phyloP scores from a whole-genome alignment of 2,329 filamentous ascomycete genomes.

The Aspergillus sp. region DNA sequence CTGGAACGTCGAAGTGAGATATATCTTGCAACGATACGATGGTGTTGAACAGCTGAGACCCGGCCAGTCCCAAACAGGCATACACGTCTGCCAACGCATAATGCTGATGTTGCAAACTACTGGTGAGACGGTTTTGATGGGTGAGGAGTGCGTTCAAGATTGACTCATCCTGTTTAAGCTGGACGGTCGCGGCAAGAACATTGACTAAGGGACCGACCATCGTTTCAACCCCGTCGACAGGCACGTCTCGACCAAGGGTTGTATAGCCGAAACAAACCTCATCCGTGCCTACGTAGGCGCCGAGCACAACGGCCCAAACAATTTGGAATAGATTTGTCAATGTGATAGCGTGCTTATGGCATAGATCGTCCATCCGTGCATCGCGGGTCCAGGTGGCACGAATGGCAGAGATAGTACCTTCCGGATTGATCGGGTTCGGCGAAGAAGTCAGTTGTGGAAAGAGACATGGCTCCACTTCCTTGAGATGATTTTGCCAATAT shows the following conservation, averaged over 20 bases:
- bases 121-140: not conserved
- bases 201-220: not conserved
- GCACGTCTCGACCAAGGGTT: slow-evolving; percentile 41
- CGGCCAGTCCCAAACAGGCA: not conserved
- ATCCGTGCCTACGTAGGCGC: slow-evolving; percentile 37
- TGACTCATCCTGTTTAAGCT: not conserved
- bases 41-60: not conserved
- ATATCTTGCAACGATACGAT: not conserved
- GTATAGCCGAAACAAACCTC: slow-evolving; percentile 46
- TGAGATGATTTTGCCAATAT: slow-evolving; percentile 30
- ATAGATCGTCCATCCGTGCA: not conserved
- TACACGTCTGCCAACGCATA: not conserved
- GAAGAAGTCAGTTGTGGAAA: not conserved
- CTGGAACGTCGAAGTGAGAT: not conserved
- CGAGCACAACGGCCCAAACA: slow-evolving; percentile 42
- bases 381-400: not conserved
- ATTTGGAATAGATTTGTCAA: slow-evolving; percentile 38
- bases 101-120: not conserved
- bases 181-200: not conserved
- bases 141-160: not conserved
- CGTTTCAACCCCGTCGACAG: slow-evolving; percentile 31
- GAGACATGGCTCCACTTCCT: not conserved
- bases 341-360: slow-evolving; percentile 17
- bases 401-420: not conserved
- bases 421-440: not conserved